Base-by-base conservation (phyloP, 2,329 filamentous ascomycete genomes). In the Clonostachys rhizophaga region DNA sequence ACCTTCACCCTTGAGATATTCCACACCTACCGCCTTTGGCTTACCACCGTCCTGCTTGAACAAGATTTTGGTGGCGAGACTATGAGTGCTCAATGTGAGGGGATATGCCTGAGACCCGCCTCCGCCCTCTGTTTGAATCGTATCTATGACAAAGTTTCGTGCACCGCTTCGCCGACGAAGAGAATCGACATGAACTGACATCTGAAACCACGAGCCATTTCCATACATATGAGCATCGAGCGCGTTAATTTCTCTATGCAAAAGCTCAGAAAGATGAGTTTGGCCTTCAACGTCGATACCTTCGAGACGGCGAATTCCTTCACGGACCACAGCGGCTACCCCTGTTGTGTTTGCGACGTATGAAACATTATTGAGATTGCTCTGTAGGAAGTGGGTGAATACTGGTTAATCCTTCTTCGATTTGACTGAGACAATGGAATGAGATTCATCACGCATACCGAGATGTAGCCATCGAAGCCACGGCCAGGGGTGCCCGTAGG, bases 391-490 rank as follows among this genome's bases (percentile, higher is more conserved):
- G 12, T 30, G 24, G 24, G 24, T 3, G 24, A 30, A 30, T 4
- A 9, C 3, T 30, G 24, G 24, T 30, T 6, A 30, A 3, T 10
- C 9, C 3, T 30, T 3, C 4, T 30, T 30, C 24, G 9, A 30
- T 30, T 5, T 30, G 3, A 30, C 8, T 30, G 24, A 30, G 8
- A 4, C 4, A 30, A 30, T 30, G 9, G 18, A 30, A 30, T 2
- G 24, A 7, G 9, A 30, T 30, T 10, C 3, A 14, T 14, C 5
- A 46, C 48, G 10, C 55, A 55, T 58, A 50, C 49, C 52, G 41
- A 74, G 55, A 30, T 30, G 51, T 58, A 70, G 1, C 70, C 71
- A 40, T 62, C 48, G 44, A 67, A 72, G 11, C 71, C 70, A 43
- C 72, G 70, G 1, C 68, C 70, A 0, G 61, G 51, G 2, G 63